Percentiles rank a stretch among this genome's conserved stretches.
Conservation (phyloP, 495 filamentous ascomycete species). For the Daldinia concentrica region DNA sequence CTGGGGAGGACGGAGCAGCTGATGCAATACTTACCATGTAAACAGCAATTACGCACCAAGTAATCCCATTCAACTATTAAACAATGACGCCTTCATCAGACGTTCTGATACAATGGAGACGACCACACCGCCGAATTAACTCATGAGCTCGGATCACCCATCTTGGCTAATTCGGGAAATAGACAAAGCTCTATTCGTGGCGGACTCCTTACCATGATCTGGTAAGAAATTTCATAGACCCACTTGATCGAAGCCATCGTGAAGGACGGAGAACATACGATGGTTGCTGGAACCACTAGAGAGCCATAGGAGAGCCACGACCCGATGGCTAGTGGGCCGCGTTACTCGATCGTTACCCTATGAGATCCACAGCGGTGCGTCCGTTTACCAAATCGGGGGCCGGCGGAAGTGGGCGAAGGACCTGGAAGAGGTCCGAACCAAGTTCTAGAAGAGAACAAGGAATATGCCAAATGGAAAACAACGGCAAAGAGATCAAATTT, state of each 20-base stretch:
- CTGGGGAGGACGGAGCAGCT: constrained; percentile 3
- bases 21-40: constrained; percentile 25
- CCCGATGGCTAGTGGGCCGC: constrained; percentile 24
- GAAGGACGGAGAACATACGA: constrained; percentile 40
- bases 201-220: constrained; percentile 19
- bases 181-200: constrained; percentile 1
- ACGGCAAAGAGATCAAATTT: constrained; percentile 5
- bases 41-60: neutral
- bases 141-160: constrained; percentile 21
- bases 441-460: constrained; percentile 21
- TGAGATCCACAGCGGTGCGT: constrained; percentile 43
- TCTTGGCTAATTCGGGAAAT: constrained; percentile 18
- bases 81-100: constrained; percentile 31
- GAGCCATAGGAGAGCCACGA: constrained; percentile 31
- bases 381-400: constrained; percentile 30
- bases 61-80: constrained; percentile 3
- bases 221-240: constrained; percentile 33
- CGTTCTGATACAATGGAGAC: constrained; percentile 24
- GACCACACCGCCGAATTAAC: constrained; percentile 13
- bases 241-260: constrained; percentile 47
- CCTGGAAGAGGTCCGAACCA: constrained; percentile 21
- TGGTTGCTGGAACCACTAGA: constrained; percentile 25
- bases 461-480: constrained; percentile 18
- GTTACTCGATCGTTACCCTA: constrained; percentile 48
- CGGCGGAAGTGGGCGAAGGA: constrained; percentile 23